These are phyloP conservation scores for Alternaria sp. DNA, from an alignment of 2,329 filamentous ascomycete species.

Conservation along the genomic window DNA sequence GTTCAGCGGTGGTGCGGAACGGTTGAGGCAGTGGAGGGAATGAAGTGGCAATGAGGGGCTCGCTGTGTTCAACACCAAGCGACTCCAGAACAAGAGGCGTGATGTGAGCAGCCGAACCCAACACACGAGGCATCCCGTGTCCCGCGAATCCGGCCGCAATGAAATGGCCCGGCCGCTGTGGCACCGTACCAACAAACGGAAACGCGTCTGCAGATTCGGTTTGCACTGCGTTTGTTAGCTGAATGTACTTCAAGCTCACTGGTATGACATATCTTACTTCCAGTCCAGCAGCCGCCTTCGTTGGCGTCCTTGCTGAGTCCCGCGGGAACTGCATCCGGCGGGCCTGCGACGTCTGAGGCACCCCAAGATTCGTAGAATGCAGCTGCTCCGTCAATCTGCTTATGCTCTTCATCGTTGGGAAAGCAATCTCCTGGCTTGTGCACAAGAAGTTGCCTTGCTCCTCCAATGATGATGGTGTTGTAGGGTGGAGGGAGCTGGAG, in stretches of 20 bases:
- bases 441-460: conserved; percentile 8
- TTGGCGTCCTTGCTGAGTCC: conserved; percentile 7
- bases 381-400: conserved; percentile 7
- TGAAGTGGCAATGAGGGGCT: conserved; percentile 4
- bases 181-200: conserved; percentile 14
- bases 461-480: conserved; percentile 19
- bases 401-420: conserved; percentile 8
- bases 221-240: conserved; percentile 6
- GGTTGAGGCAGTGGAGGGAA: conserved; percentile 13
- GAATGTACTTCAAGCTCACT: neutral
- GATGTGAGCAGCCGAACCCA: conserved; percentile 12
- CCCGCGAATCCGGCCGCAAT: conserved; percentile 15
- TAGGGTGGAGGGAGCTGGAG: conserved; percentile 15
- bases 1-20: conserved; percentile 9
- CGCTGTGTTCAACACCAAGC: conserved; percentile 6
- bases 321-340: conserved; percentile 1
- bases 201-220: conserved; percentile 10
- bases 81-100: conserved; percentile 13
- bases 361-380: conserved; percentile 15
- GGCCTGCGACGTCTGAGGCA: conserved; percentile 7
- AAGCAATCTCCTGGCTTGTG: conserved; percentile 11
- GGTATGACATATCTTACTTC: conserved; percentile 1
- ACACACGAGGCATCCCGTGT: conserved; percentile 16
- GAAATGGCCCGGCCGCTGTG: conserved; percentile 6
- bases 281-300: conserved; percentile 17